Percentiles rank a stretch among this genome's conserved stretches.
Evolutionary conservation across 345 rosid genomes (phyloP).

Genomic region (Lumnitzera littorea): DNA sequence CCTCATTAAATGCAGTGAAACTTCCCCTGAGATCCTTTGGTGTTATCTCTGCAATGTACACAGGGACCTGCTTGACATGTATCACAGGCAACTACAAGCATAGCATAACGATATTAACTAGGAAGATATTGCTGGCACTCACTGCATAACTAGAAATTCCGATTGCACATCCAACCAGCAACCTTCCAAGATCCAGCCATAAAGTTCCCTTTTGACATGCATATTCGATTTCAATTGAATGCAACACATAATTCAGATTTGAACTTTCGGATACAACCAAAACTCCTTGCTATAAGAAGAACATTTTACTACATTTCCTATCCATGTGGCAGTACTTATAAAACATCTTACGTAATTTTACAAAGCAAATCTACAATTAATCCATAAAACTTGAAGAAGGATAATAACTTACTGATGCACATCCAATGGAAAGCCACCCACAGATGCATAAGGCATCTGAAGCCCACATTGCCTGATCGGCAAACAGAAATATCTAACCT

Average conservation of each 20-base stretch:
- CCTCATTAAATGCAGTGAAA: constrained; percentile 32
- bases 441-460: constrained; percentile 20
- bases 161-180: constrained; percentile 28
- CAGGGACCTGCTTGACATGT: neutral
- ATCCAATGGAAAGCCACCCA: constrained; percentile 35
- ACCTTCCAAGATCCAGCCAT: constrained; percentile 36
- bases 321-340: neutral
- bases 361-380: neutral
- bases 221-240: neutral
- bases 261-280: neutral
- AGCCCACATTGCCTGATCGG: constrained; percentile 32
- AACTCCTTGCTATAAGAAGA: too few species aligned
- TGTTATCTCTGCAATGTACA: constrained; percentile 15
- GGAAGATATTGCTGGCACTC: constrained; percentile 5
- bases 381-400: neutral
- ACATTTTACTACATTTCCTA: too few species aligned
- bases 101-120: neutral
- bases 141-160: constrained; percentile 36
- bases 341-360: neutral
- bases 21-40: constrained; percentile 40
- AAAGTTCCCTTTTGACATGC: constrained; percentile 17
- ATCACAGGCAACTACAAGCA: neutral
- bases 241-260: neutral
- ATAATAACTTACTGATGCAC: constrained; percentile 26
- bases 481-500: too few species aligned